These are phyloP conservation scores for Fomes fomentarius DNA, from an alignment of 1,284 basidiomycete genomes.

Conservation along the genomic window DNA sequence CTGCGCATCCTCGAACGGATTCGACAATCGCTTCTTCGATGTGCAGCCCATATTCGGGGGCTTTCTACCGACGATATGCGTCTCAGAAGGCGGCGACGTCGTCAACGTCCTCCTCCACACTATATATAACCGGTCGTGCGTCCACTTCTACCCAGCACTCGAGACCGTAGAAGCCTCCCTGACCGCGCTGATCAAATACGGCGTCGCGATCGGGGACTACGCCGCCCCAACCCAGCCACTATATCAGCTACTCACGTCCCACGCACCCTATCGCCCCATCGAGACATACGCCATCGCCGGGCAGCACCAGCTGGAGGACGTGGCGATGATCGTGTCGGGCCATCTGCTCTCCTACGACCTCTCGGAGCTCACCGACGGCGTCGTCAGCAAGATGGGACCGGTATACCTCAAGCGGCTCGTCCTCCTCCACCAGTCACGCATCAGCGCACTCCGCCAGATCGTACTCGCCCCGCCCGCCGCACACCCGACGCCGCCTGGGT, in stretches of 20 bases:
- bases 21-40: slow-evolving; percentile 33
- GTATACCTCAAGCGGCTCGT: slow-evolving; percentile 44
- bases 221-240: slow-evolving; percentile 30
- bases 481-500: slow-evolving; percentile 34
- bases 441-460: slow-evolving; percentile 39
- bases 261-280: slow-evolving; percentile 36
- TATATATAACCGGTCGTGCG: slow-evolving; percentile 36
- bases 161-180: slow-evolving; percentile 32
- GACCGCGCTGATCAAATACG: slow-evolving; percentile 33
- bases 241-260: slow-evolving; percentile 34
- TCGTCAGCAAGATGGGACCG: slow-evolving; percentile 39
- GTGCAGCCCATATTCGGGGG: slow-evolving; percentile 13
- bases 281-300: slow-evolving; percentile 42
- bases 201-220: slow-evolving; percentile 28
- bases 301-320: slow-evolving; percentile 34
- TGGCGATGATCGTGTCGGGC: slow-evolving; percentile 39
- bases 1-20: slow-evolving; percentile 36
- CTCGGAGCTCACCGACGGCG: slow-evolving; percentile 36
- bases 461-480: slow-evolving; percentile 37
- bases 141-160: slow-evolving; percentile 33
- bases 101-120: slow-evolving; percentile 41
- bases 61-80: slow-evolving; percentile 26
- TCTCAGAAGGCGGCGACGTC: slow-evolving; percentile 35
- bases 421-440: slow-evolving; percentile 42
- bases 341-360: slow-evolving; percentile 40